A percentile compares a stretch with the other conserved stretches of the same genome.
phyloP scores from a whole-genome alignment of 1,284 basidiomycete species.

The Irpex sp. region DNA sequence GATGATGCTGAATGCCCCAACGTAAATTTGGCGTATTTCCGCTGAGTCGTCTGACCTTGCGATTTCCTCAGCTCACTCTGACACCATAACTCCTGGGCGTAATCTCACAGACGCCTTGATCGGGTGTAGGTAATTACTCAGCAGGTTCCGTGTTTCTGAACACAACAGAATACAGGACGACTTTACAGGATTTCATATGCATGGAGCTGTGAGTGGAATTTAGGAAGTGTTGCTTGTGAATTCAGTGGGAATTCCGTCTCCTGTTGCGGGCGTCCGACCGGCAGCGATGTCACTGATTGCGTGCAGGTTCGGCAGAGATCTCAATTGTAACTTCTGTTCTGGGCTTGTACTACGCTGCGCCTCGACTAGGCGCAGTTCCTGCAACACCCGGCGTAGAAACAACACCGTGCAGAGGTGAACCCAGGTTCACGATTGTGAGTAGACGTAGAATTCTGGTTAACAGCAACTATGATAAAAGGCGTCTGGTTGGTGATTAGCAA shows the following conservation, averaged over 20 bases:
- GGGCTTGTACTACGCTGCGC: background rate
- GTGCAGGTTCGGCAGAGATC: background rate
- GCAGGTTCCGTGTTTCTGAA: background rate
- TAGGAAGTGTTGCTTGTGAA: background rate
- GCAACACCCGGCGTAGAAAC: background rate
- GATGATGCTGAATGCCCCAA: background rate
- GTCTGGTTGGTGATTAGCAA: background rate
- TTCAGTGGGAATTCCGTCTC: background rate
- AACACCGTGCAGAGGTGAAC: background rate
- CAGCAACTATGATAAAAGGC: too few species aligned
- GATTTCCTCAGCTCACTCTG: background rate
- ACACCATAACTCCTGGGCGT: background rate
- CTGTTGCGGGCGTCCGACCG: background rate
- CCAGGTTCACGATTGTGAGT: too few species aligned
- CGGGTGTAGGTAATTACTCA: background rate
- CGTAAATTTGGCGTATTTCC: slow-evolving; percentile 3
- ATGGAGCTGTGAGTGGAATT: too few species aligned
- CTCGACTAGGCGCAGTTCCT: background rate
- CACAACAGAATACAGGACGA: background rate
- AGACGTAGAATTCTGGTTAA: too few species aligned
- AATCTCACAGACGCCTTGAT: background rate
- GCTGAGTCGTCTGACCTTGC: slow-evolving; percentile 5
- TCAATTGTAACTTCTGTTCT: background rate
- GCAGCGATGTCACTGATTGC: background rate
- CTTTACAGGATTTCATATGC: background rate